Evolutionary conservation across 192 early-diverging fungal species (phyloP).

Genomic region (Funneliformis mosseae): DNA sequence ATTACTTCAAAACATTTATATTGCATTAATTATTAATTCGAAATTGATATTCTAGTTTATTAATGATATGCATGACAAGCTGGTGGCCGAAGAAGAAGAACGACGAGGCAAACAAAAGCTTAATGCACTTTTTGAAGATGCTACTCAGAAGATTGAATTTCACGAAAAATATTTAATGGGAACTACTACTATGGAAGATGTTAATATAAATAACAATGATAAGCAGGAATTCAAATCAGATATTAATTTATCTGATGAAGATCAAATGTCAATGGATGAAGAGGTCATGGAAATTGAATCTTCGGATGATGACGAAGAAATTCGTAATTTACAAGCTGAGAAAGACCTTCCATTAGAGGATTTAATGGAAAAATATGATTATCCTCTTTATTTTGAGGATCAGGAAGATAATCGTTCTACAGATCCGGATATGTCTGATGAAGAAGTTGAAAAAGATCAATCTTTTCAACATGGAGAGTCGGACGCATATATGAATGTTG

Average conservation of each 20-base stretch:
- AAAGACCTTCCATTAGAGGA: slow-evolving; percentile 65
- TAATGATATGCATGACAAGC: slow-evolving; percentile 28
- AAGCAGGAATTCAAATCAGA: slow-evolving; percentile 17
- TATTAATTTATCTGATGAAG: background rate
- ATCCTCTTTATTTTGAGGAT: slow-evolving; percentile 33
- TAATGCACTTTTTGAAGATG: slow-evolving; percentile 24
- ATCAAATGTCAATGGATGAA: slow-evolving; percentile 12
- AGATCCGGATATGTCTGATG: background rate
- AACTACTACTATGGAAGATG: slow-evolving; percentile 20
- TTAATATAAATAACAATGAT: slow-evolving; percentile 42
- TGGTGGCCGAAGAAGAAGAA: slow-evolving; percentile 25
- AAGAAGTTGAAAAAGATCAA: background rate
- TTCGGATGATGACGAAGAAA: slow-evolving; percentile 52
- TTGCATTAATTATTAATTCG: background rate
- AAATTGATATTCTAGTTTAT: slow-evolving; percentile 21
- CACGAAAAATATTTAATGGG: slow-evolving; percentile 23
- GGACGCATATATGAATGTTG: background rate
- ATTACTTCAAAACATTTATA: slow-evolving; percentile 11
- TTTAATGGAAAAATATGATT: slow-evolving; percentile 56
- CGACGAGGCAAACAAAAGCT: slow-evolving; percentile 37
- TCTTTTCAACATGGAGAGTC: background rate
- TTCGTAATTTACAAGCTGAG: slow-evolving; percentile 59
- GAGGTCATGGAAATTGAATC: slow-evolving; percentile 9
- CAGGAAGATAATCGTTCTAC: slow-evolving; percentile 32
- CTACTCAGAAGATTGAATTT: slow-evolving; percentile 36